Base-by-base conservation (phyloP, 2,329 filamentous ascomycete genomes). In the Aureobasidium sp. region DNA sequence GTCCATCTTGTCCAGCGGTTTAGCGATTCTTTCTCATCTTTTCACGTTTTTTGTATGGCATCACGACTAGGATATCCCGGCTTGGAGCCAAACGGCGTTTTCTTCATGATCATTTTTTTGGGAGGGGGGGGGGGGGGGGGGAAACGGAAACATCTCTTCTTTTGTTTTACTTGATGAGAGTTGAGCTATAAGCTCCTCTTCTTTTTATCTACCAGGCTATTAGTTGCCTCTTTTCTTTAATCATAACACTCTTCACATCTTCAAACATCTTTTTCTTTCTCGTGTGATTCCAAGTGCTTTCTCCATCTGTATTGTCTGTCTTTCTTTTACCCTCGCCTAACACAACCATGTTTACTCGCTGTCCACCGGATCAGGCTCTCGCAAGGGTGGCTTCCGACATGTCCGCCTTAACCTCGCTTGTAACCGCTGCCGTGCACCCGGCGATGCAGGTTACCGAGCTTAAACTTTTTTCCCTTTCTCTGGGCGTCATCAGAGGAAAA, bases 21-120 rank as follows among this genome's bases (percentile, higher is more conserved):
- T 17, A 62, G 59, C 59, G 59, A 45, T 55, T 55, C 25, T 56
- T 44, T 45, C 42, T 48, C 22, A 25, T 48, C 48, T 36, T 27
- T 37, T 48, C 44, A 41, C 9, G 34, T 47, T 41, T 41, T 49
- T 20, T 47, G 37, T 47, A 49, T 60, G 57, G 34, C 44, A 49
- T 49, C 36, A 60, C 57, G 57, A 60, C 36, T 48, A 59, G 56
- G 56, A 60, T 60, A 60, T 60, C 57, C 57, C 57, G 57, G 57
- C 45, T 34, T 49, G n/a, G 36, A 31, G 45, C 57, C 57, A 34
- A 34, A 60, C 25, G 57, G 57, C 57, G 57, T 60, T 60, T 48
- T 59, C 49, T 42, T 41, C 7, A 49, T 49, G 34, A 60, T 60
- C 22, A 47, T 27, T 31, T 39, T 25, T 17, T 25, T 25, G 22